phyloP scores from a whole-genome alignment of 129 eudicot genomes.

The Flaveria trinervia region DNA sequence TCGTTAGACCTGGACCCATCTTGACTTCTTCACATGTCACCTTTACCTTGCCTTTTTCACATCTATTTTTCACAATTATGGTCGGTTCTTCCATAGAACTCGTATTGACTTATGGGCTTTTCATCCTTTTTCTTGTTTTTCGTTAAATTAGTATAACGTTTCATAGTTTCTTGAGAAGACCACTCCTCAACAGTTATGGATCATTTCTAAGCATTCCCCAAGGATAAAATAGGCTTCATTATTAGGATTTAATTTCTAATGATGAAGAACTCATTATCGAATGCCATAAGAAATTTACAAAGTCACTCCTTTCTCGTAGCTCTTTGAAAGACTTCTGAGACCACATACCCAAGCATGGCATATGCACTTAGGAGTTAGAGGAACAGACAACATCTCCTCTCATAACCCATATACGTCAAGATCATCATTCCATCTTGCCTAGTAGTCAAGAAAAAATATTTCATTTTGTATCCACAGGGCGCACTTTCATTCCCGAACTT shows the following conservation, averaged over 20 bases:
- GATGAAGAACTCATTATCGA: background rate
- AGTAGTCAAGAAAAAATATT: background rate
- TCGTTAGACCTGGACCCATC: no score
- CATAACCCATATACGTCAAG: background rate
- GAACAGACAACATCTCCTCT: no score
- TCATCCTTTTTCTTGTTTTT: no score
- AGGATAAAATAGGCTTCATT: background rate
- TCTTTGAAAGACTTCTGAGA: background rate
- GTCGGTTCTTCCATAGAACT: no score
- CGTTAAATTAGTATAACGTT: no score
- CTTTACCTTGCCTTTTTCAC: no score
- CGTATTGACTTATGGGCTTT: no score
- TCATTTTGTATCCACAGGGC: background rate
- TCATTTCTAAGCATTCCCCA: no score
- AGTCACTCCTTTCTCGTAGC: background rate
- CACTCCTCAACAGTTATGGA: no score
- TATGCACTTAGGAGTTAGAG: background rate
- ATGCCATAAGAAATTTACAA: background rate
- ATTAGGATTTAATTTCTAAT: background rate
- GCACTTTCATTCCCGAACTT: background rate
- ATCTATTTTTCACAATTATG: no score
- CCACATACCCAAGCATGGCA: background rate
- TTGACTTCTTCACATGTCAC: no score
- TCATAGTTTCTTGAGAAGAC: no score
- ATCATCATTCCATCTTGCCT: background rate